These are phyloP conservation scores for Zalaria obscura DNA, from an alignment of 2,329 filamentous ascomycete genomes.

Conservation along the genomic window DNA sequence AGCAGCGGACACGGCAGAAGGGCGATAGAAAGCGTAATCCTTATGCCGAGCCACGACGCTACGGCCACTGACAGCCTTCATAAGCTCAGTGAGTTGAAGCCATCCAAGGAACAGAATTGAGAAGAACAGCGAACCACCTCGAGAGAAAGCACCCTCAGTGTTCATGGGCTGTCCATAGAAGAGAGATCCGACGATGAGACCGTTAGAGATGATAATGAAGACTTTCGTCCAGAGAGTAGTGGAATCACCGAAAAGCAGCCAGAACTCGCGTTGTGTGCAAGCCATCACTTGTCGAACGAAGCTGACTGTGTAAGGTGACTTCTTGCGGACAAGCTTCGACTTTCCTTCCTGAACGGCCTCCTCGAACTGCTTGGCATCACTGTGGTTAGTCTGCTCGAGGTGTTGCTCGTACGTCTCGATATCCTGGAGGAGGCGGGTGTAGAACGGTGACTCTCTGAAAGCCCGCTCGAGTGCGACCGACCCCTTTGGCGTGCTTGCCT, in stretches of 20 bases:
- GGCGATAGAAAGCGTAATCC: slow-evolving; percentile 57
- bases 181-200: slow-evolving; percentile 61
- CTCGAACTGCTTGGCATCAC: slow-evolving; percentile 51
- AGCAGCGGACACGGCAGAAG: slow-evolving; percentile 48
- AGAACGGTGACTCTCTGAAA: slow-evolving; percentile 50
- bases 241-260: slow-evolving; percentile 63
- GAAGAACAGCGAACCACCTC: slow-evolving; percentile 52
- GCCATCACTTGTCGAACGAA: slow-evolving; percentile 57
- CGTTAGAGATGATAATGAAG: slow-evolving; percentile 63
- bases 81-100: slow-evolving; percentile 65
- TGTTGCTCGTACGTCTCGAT: slow-evolving; percentile 46
- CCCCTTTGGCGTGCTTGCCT: slow-evolving; percentile 54
- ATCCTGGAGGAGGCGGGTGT: slow-evolving; percentile 45
- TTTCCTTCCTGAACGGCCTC: slow-evolving; percentile 51
- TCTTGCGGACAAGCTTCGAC: slow-evolving; percentile 49
- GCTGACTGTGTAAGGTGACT: slow-evolving; percentile 63
- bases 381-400: slow-evolving; percentile 41
- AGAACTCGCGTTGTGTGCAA: slow-evolving; percentile 59
- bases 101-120: slow-evolving; percentile 52
- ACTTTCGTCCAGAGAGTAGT: slow-evolving; percentile 65
- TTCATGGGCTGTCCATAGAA: slow-evolving; percentile 55
- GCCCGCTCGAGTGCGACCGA: slow-evolving; percentile 53
- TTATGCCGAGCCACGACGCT: slow-evolving; percentile 54
- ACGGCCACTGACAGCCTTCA: slow-evolving; percentile 60
- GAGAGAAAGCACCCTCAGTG: slow-evolving; percentile 47